Evolutionary conservation across 805 yeast genomes (phyloP).

Genomic region (Kuraishia molischiana): DNA sequence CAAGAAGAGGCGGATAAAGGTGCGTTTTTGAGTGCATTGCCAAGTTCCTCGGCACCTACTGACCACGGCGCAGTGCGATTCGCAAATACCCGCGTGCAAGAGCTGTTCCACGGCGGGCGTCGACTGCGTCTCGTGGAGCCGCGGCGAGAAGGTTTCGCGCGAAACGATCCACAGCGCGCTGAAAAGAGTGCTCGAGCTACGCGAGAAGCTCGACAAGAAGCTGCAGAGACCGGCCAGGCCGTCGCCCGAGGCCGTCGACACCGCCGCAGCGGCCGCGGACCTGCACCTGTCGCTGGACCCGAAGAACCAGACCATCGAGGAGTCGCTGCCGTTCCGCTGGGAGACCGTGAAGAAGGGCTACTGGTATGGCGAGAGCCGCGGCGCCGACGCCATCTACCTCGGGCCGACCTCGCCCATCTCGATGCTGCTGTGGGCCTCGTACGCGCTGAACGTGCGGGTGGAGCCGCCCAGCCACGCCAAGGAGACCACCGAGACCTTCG

Average conservation of each 20-base stretch:
- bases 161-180: background rate
- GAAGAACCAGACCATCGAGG: background rate
- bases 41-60: too few relatives aligned
- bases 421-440: slow-evolving; percentile 7
- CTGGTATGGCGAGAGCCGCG: background rate
- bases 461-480: background rate
- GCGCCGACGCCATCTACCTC: slow-evolving; percentile 5
- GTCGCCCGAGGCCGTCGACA: background rate
- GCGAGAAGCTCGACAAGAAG: background rate
- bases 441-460: slow-evolving; percentile 2
- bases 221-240: background rate
- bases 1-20: background rate
- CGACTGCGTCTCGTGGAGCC: background rate
- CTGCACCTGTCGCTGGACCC: background rate
- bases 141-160: background rate
- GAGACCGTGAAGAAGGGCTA: background rate
- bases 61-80: background rate
- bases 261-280: too few relatives aligned
- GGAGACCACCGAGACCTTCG: background rate
- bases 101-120: background rate
- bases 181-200: background rate
- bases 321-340: background rate
- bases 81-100: background rate
- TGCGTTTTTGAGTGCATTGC: too few relatives aligned
- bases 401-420: slow-evolving; percentile 10